Evolutionary conservation across 2,329 filamentous ascomycete genomes (phyloP), one percentile per base, ranked within the genome.

Genomic region (Aspergillus sp.): DNA sequence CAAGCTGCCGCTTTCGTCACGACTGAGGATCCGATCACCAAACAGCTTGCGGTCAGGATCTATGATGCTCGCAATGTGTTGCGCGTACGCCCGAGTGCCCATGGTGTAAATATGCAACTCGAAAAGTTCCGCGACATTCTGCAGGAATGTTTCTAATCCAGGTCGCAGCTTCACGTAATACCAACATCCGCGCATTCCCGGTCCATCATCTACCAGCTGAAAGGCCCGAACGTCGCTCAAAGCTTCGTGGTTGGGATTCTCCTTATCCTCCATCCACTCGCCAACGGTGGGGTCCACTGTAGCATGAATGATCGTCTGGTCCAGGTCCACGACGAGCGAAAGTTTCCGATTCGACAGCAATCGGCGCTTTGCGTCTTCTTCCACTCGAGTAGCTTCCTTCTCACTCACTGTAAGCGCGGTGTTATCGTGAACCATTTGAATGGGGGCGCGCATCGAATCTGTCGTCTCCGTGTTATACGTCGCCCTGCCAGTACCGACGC

Each of bases 151-250:
- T 56, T 84, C 79, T 47, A 97, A 76, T 2, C 92, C 91, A 0
- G 94, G 94, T 33, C 94, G 89, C 75, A 96, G 85, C 76, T 99
- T 99, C 77, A 99, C 95, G 73, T 97, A 99, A 73, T 99, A 99
- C 82, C 88, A 96, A 68, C 88, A 93, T n/a, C 86, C 86, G 45
- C 83, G 76, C 56, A 87, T 87, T 20, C 85, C 82, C 2, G 87
- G 87, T 1, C 86, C 88, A 62, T 96, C 91, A 58, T 99, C 93
- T 41, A 86, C 82, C 38, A 99, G 82, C 75, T 96, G 90, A 67
- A 99, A 99, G 56, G 85, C 84, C 63, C 84, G 81, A 36, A 99
- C 92, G 56, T 96, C 88, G 69, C 91, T 92, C 63, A 99, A 87
- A 4, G 92, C 90, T 17, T 89, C 84, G 70, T 96, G 86, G 64